Percentiles rank a stretch among this genome's conserved stretches.
Conservation (phyloP, 108 stramenopile genomes). For the Conticribra guillardii region DNA sequence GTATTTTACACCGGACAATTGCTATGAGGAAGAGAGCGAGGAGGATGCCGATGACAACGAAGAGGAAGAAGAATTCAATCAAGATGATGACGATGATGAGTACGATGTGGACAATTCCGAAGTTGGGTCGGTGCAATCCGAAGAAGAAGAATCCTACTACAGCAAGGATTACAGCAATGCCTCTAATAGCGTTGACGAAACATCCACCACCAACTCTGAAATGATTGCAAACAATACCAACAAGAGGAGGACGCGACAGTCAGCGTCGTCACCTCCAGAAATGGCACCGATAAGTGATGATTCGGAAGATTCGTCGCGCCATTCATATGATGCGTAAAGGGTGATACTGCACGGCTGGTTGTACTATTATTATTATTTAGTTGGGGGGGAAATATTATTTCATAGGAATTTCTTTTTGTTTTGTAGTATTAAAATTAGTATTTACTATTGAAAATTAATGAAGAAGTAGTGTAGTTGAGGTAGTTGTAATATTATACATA, state of each 20-base stretch:
- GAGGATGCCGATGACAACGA: not conserved
- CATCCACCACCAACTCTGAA: slow-evolving; percentile 14
- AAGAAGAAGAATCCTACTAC: slow-evolving; percentile 8
- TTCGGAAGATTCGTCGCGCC: not conserved
- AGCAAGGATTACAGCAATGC: not conserved
- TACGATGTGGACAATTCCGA: not conserved
- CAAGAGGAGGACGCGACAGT: not conserved
- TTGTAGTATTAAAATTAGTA: too few relatives aligned
- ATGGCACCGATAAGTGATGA: slow-evolving; percentile 3
- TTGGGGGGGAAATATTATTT: too few relatives aligned
- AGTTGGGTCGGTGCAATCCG: slow-evolving; percentile 18
- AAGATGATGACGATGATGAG: slow-evolving; percentile 10
- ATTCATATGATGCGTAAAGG: not conserved
- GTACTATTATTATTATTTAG: too few relatives aligned
- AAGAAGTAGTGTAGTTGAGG: too few relatives aligned
- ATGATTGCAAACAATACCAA: not conserved
- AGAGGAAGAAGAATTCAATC: slow-evolving; percentile 8
- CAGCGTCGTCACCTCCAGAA: not conserved
- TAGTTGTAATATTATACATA: too few relatives aligned
- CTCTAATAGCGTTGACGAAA: slow-evolving; percentile 4
- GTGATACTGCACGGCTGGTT: too few relatives aligned
- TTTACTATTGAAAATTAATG: too few relatives aligned
- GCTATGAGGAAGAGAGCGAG: slow-evolving; percentile 12
- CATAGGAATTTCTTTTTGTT: too few relatives aligned
- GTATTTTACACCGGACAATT: slow-evolving; percentile 36